Evolutionary conservation across 1,284 basidiomycete species (phyloP).

Genomic region (Coniophora puteana): DNA sequence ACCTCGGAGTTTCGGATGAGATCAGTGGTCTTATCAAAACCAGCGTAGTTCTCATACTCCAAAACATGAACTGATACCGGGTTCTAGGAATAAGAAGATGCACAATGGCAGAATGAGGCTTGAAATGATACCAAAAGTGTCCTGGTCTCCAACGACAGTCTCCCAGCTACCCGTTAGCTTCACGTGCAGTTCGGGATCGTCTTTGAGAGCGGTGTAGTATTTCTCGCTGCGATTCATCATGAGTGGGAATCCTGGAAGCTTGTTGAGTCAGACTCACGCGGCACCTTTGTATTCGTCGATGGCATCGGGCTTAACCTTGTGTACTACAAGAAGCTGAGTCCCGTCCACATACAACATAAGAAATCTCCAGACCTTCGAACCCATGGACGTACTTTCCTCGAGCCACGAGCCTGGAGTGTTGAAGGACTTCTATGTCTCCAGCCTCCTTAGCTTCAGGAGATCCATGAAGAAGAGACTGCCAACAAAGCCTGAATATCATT

Average conservation of each 20-base stretch:
- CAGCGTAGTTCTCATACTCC: slow-evolving; percentile 88
- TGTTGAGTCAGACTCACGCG: slow-evolving; percentile 58
- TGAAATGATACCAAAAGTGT: slow-evolving; percentile 56
- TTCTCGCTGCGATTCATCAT: slow-evolving; percentile 49
- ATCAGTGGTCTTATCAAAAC: slow-evolving; percentile 69
- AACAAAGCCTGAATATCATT: slow-evolving; percentile 15
- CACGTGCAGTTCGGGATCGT: slow-evolving; percentile 69
- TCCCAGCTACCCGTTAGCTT: slow-evolving; percentile 94
- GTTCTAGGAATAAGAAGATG: slow-evolving; percentile 1
- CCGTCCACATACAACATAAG: slow-evolving; percentile 3
- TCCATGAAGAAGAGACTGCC: slow-evolving; percentile 62
- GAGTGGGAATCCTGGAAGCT: slow-evolving; percentile 7
- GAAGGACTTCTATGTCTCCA: slow-evolving; percentile 70
- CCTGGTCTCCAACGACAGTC: slow-evolving; percentile 81
- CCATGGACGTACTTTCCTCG: slow-evolving; percentile 87
- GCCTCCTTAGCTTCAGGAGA: slow-evolving; percentile 82
- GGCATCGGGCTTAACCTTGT: slow-evolving; percentile 78
- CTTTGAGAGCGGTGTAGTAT: slow-evolving; percentile 78
- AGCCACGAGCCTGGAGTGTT: slow-evolving; percentile 83
- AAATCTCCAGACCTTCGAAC: slow-evolving; percentile 70
- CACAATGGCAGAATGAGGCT: neutral
- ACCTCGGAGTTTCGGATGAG: slow-evolving; percentile 63
- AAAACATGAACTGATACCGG: slow-evolving; percentile 61
- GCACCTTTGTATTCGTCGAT: slow-evolving; percentile 81
- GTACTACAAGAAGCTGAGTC: slow-evolving; percentile 44